Evolutionary conservation across 352 stramenopile species (phyloP), one percentile per base, ranked within the genome.

Genomic region (Peronospora belbahrii): DNA sequence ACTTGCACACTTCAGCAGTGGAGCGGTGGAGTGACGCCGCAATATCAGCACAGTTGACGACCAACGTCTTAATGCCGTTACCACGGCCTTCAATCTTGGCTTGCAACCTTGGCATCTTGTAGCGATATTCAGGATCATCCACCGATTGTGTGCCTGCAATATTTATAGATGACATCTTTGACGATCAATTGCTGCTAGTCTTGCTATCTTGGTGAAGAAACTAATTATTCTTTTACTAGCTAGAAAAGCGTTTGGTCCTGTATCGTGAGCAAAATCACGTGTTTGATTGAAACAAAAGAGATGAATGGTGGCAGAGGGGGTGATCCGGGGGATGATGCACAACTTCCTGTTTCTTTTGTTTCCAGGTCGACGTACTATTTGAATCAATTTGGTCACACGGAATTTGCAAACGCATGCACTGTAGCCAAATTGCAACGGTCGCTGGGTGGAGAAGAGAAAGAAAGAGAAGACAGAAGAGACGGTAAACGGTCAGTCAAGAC

Each of bases 61-160:
- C 92, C 24, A 97, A 79, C 24, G 97, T 99, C 79, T 99, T 99
- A 67, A 99, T 99, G 48, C 97, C 97, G 71, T 99, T 99, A 41
- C 97, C 97, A 42, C 95, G 85, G 27, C 97, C 97, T 82, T 99
- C 97, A 50, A 98, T 97, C 73, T 99, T 99, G 34, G 91, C 94
- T 24, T 91, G 59, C 32, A 97, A 67, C 15, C 88, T 86, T 25
- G 96, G 96, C 96, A 99, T 99, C 82, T 98, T 98, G 91, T 99
- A 99, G 49, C 97, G 94, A 70, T 99, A 99, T 52, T 93, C 82
- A 10, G 85, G 85, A 62, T 95, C 83, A 40, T 98, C 92, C 20
- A 98, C 77, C 46, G 84, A 45, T 59, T 85, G 76, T n/a, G 70
- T 85, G 56, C 83, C 83, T 52, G 82, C 77, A 81, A 95, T 95